Evolutionary conservation across 306 rosid species (phyloP).

Genomic region (Albizia julibrissin): DNA sequence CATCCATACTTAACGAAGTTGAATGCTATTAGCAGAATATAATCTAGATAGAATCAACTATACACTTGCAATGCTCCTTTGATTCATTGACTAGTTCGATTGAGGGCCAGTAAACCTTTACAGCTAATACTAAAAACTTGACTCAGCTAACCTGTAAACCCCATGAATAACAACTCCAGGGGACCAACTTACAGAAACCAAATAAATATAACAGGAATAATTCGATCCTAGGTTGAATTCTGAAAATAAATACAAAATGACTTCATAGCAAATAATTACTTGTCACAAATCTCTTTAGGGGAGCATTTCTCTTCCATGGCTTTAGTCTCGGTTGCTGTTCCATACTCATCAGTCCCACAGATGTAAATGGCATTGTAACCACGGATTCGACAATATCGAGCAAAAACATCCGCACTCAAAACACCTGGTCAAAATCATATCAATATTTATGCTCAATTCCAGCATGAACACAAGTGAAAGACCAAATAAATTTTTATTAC

Average conservation of each 20-base stretch:
- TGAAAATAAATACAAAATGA: background rate
- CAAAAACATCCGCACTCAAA: constrained; percentile 92
- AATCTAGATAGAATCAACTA: background rate
- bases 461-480: background rate
- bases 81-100: background rate
- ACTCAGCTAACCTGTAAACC: constrained; percentile 1
- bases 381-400: constrained; percentile 85
- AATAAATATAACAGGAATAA: background rate
- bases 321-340: constrained; percentile 94
- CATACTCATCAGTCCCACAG: constrained; percentile 94
- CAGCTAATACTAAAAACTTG: background rate
- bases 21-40: background rate
- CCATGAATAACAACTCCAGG: constrained; percentile 12
- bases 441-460: background rate
- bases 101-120: constrained; percentile 1
- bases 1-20: background rate
- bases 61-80: background rate
- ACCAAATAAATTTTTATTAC: background rate
- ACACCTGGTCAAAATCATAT: constrained; percentile 54
- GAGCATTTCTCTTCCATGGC: constrained; percentile 94
- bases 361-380: constrained; percentile 82
- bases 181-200: background rate
- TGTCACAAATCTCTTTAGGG: constrained; percentile 90
- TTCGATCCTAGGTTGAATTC: background rate
- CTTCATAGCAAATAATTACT: constrained; percentile 41